phyloP scores from a whole-genome alignment of 2,329 filamentous ascomycete species.

The Drechslerella stenobrocha region DNA sequence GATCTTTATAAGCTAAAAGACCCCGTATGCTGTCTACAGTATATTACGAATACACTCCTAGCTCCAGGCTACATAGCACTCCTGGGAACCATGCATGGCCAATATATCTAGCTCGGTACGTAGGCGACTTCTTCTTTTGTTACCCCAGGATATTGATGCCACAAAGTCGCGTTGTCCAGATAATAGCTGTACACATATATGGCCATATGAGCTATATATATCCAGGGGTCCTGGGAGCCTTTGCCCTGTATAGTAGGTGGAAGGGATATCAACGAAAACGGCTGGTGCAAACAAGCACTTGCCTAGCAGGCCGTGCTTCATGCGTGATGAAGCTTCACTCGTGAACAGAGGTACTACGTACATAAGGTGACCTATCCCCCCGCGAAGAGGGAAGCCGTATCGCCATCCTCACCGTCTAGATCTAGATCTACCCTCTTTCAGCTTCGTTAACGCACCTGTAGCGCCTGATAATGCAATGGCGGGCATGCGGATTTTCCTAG shows the following conservation, averaged over 20 bases:
- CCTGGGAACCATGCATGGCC: background rate
- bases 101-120: no score
- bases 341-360: background rate
- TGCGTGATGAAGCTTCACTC: no score
- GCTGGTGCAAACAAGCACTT: background rate
- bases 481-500: background rate
- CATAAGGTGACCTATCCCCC: background rate
- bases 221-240: background rate
- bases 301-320: background rate
- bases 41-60: background rate
- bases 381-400: background rate
- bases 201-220: no score
- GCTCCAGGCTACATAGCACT: background rate
- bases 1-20: background rate
- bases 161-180: background rate
- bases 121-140: conserved; percentile 1
- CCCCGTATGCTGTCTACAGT: background rate
- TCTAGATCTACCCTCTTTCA: conserved; percentile 1
- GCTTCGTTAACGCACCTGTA: background rate
- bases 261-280: background rate
- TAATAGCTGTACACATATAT: background rate
- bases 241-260: background rate
- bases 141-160: background rate
- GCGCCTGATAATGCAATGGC: no score
- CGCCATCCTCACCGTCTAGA: background rate